Base-by-base conservation (phyloP, 768 basidiomycete genomes). In the Tylopilus subfusipes region DNA sequence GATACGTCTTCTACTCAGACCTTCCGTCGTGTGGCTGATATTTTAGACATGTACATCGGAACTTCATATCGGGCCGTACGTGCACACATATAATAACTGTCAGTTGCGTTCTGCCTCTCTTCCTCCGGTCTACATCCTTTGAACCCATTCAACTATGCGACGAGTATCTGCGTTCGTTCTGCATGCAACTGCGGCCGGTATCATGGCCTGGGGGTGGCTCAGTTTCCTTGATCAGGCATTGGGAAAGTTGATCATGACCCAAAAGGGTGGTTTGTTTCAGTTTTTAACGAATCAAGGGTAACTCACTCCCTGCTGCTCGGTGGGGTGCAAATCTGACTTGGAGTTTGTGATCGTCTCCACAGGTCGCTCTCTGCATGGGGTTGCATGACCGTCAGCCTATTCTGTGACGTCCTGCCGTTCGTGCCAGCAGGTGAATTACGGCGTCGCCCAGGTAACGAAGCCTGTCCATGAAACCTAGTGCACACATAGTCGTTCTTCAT, bases 241-340 rank as follows among this genome's bases (percentile, higher is more conserved):
- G 4, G 63, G 68, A 48, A 53, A 56, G 1, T 72, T 68, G 57
- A 76, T 84, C 1, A 36, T n/a, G 12, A 52, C 59, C 3, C 82
- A 81, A 60, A 80, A 78, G 58, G 86, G 86, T 2, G 88, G 88
- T 1, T 82, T 83, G 59, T 79, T 77, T 44, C 85, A 86, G 66
- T 93, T 81, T 63, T 72, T 93, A 50, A 93, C 91, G 1, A 87
- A 91, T 59, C 83, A 89, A 69, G 88, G 87, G 89, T 66, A 46
- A 47, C 6, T 16, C 40, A 2, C 11, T 21, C 18, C 30, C 29
- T 12, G 0, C 11, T 33, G n/a, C n/a, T 25, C 8, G 8, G 1
- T 8, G 2, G 25, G 10, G 18, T n/a, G 13, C 44, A 52, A 11
- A 18, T 12, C 54, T 58, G 13, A 61, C 46, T 8, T 21, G 18